Percentiles rank a stretch among this genome's conserved stretches.
phyloP scores from a whole-genome alignment of 208 protist species.

The Crithidia fasciculata region DNA sequence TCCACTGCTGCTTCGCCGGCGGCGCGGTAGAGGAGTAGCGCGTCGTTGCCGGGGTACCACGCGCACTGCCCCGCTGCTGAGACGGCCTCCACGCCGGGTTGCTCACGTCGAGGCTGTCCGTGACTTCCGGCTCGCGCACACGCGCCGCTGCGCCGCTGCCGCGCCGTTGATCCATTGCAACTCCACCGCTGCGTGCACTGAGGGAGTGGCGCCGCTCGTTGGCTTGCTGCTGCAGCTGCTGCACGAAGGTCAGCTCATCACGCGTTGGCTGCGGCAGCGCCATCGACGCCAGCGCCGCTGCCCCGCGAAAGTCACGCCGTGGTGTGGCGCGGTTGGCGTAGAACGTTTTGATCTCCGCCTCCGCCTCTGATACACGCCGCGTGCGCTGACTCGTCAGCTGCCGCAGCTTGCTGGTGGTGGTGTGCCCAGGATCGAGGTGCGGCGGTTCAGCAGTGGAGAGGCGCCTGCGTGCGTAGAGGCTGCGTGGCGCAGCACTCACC shows the following conservation, averaged over 20 bases:
- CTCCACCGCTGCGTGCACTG: too few relatives aligned
- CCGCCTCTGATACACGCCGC: conserved; percentile 15
- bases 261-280: conserved; percentile 5
- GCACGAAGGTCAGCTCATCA: conserved; percentile 6
- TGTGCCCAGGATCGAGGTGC: conserved; percentile 10
- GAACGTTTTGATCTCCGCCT: conserved; percentile 1
- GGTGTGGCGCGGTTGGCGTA: conserved; percentile 8
- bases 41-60: neutral
- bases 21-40: neutral
- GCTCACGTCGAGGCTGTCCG: conserved; percentile 9
- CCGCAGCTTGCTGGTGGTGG: conserved; percentile 25
- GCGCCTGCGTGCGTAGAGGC: neutral
- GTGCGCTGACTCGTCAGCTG: conserved; percentile 13
- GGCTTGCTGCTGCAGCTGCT: neutral
- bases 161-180: too few relatives aligned
- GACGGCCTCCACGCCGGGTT: neutral
- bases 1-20: neutral
- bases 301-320: conserved; percentile 1
- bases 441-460: conserved; percentile 17
- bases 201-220: conserved; percentile 1
- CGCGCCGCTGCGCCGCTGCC: too few relatives aligned
- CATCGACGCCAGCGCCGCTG: conserved; percentile 5
- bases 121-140: neutral
- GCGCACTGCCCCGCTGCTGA: neutral
- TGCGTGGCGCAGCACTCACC: neutral